phyloP scores from a whole-genome alignment of 2,329 filamentous ascomycete species.

The Trichoderma oligosporum region DNA sequence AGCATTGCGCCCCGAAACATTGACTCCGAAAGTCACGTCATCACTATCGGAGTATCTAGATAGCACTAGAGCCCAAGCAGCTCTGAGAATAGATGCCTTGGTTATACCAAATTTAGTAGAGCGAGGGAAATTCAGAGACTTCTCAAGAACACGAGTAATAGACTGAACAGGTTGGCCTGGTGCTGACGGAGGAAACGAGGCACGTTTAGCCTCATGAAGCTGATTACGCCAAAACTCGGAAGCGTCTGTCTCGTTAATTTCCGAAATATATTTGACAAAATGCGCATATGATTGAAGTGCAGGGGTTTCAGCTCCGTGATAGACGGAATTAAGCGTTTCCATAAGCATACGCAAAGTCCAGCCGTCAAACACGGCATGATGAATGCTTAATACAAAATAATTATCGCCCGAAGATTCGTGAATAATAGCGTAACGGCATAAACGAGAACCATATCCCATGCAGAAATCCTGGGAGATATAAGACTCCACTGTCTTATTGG shows the following conservation, averaged over 20 bases:
- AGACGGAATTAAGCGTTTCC: background rate
- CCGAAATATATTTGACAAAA: slow-evolving; percentile 19
- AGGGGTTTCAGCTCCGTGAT: background rate
- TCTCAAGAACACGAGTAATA: slow-evolving; percentile 1
- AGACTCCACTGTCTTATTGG: background rate
- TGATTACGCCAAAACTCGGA: slow-evolving; percentile 5
- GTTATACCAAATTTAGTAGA: slow-evolving; percentile 14
- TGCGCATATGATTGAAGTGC: slow-evolving; percentile 13
- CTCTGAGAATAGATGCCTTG: slow-evolving; percentile 23
- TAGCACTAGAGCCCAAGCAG: slow-evolving; percentile 28
- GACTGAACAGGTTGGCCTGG: background rate
- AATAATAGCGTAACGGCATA: slow-evolving; percentile 6
- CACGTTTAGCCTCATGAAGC: slow-evolving; percentile 6
- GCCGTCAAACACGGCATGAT: slow-evolving; percentile 28
- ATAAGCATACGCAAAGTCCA: slow-evolving; percentile 20
- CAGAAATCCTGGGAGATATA: background rate
- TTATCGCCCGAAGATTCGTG: slow-evolving; percentile 18
- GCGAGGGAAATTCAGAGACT: background rate
- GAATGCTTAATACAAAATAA: slow-evolving; percentile 10
- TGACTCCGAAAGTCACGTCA: slow-evolving; percentile 29
- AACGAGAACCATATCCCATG: background rate
- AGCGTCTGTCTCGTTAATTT: background rate
- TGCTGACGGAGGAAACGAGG: slow-evolving; percentile 2
- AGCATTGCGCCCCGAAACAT: slow-evolving; percentile 30
- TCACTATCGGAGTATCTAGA: slow-evolving; percentile 21